Evolutionary conservation across 2,329 filamentous ascomycete species (phyloP).

Genomic region (Nakataea oryzae): DNA sequence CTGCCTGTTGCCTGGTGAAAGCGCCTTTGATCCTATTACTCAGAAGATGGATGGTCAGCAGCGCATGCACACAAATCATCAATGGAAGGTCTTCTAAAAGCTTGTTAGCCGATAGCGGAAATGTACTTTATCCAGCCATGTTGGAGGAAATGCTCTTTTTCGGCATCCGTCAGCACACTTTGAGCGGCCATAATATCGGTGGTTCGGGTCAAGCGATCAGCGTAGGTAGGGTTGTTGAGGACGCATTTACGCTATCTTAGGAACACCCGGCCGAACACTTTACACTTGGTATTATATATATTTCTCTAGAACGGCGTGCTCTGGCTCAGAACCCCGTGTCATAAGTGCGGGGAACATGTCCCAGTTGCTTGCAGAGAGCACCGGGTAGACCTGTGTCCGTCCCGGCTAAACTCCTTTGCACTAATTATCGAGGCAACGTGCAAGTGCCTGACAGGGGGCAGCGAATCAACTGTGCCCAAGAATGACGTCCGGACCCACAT

Average conservation of each 20-base stretch:
- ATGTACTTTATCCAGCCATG: constrained; percentile 27
- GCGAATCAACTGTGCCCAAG: too few relatives aligned
- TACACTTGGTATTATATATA: not conserved
- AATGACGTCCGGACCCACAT: not conserved
- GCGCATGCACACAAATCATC: not conserved
- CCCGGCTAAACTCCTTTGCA: too few relatives aligned
- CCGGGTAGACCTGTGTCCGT: not conserved
- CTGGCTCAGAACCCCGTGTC: not conserved
- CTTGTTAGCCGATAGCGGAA: not conserved
- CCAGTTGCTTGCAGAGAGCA: not conserved
- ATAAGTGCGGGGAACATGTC: not conserved
- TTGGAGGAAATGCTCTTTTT: constrained; percentile 28
- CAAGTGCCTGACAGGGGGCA: too few relatives aligned
- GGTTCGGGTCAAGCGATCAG: not conserved
- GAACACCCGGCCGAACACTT: not conserved
- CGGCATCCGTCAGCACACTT: constrained; percentile 21
- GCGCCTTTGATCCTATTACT: constrained; percentile 18
- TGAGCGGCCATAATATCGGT: not conserved
- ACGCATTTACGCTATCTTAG: not conserved
- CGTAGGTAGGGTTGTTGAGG: not conserved
- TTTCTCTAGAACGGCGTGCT: not conserved
- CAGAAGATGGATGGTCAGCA: not conserved
- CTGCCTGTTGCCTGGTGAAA: constrained; percentile 27
- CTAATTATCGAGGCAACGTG: too few relatives aligned
- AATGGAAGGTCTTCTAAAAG: not conserved